phyloP scores from a whole-genome alignment of 805 yeast genomes.

The Ogataea paradorogensis region DNA sequence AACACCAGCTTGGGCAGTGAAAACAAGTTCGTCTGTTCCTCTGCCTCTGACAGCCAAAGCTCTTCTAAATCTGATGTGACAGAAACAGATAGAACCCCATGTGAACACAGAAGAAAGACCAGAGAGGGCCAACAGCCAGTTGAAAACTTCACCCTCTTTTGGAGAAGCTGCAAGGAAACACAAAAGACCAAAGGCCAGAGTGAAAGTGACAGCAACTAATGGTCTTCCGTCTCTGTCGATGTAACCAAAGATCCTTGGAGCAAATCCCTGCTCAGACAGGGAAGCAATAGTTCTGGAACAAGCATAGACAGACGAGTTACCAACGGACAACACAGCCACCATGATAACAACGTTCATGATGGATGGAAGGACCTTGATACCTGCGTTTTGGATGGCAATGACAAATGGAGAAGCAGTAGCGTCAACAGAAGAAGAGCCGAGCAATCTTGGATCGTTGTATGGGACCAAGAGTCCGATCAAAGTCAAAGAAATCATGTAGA shows the following conservation, averaged over 20 bases:
- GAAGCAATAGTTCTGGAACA: constrained; percentile 68
- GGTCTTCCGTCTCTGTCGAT: constrained; percentile 82
- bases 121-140: constrained; percentile 74
- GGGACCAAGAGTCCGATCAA: constrained; percentile 63
- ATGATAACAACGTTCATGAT: constrained; percentile 73
- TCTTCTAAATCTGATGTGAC: constrained; percentile 68
- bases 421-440: constrained; percentile 47
- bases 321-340: constrained; percentile 71
- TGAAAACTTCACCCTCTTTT: constrained; percentile 55
- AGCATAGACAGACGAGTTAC: constrained; percentile 73
- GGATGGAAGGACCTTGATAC: constrained; percentile 63
- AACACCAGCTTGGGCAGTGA: constrained; percentile 64
- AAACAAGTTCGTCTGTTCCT: constrained; percentile 63
- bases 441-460: constrained; percentile 43
- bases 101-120: constrained; percentile 76
- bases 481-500: constrained; percentile 52
- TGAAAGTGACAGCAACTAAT: constrained; percentile 55
- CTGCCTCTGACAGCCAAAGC: constrained; percentile 68
- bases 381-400: constrained; percentile 61
- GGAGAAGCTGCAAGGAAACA: constrained; percentile 64
- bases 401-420: constrained; percentile 74
- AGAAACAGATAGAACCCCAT: constrained; percentile 72
- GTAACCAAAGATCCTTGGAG: constrained; percentile 60
- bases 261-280: constrained; percentile 67
- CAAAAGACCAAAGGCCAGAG: constrained; percentile 54